These are phyloP conservation scores for Xylaria scruposa DNA, from an alignment of 495 filamentous ascomycete species.

Conservation along the genomic window DNA sequence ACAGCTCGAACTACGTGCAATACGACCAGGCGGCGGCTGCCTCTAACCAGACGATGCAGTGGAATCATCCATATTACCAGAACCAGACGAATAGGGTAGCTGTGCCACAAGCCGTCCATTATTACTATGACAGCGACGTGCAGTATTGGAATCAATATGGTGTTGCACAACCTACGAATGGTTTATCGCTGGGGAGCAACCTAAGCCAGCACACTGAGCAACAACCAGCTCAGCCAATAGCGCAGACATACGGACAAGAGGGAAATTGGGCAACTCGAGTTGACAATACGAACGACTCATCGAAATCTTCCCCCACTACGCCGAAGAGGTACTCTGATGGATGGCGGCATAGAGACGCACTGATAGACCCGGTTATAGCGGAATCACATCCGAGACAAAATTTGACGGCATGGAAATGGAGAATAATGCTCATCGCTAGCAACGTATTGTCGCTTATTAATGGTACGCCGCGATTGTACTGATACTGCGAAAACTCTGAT, in stretches of 20 bases:
- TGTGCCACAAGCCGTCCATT: slow-evolving; percentile 13
- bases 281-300: neutral
- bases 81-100: neutral
- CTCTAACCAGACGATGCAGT: slow-evolving; percentile 1
- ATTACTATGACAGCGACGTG: slow-evolving; percentile 12
- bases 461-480: slow-evolving; percentile 2
- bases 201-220: neutral
- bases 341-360: slow-evolving; percentile 18
- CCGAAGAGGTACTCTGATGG: neutral
- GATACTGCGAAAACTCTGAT: neutral
- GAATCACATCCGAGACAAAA: slow-evolving; percentile 23
- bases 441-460: slow-evolving; percentile 21
- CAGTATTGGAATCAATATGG: slow-evolving; percentile 23
- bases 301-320: neutral
- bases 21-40: slow-evolving; percentile 3
- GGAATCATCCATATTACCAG: slow-evolving; percentile 17
- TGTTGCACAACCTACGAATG: slow-evolving; percentile 7
- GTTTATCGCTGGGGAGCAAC: neutral
- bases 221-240: slow-evolving; percentile 6
- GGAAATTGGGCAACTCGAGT: neutral
- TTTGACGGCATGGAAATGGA: slow-evolving; percentile 18
- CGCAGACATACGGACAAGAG: neutral
- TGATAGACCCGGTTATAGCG: slow-evolving; percentile 12
- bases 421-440: slow-evolving; percentile 10
- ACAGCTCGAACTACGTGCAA: neutral